Evolutionary conservation across 441 rosid genomes (phyloP).

Genomic region (Erodium trifolium): DNA sequence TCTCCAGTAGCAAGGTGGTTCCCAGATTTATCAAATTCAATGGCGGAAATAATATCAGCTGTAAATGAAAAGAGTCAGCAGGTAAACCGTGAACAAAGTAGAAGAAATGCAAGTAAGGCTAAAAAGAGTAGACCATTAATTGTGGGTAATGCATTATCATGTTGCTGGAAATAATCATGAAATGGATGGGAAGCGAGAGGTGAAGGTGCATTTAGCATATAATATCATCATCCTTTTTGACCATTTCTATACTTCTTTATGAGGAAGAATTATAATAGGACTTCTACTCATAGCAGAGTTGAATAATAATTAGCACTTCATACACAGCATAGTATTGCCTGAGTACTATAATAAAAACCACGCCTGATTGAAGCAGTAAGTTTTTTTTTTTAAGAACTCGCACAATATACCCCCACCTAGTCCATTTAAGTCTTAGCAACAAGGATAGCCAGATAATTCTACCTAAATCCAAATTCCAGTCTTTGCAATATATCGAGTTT

Average conservation of each 20-base stretch:
- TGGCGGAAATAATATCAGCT: slow-evolving; percentile 74
- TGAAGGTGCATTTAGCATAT: too few relatives aligned
- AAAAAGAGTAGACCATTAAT: not conserved
- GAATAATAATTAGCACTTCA: too few relatives aligned
- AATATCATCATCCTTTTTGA: too few relatives aligned
- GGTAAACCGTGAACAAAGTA: slow-evolving; percentile 1
- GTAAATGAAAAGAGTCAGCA: slow-evolving; percentile 20
- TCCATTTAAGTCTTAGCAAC: too few relatives aligned
- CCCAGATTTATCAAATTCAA: slow-evolving; percentile 65
- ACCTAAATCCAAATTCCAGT: not conserved
- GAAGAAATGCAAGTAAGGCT: slow-evolving; percentile 4
- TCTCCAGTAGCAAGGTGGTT: slow-evolving; percentile 75
- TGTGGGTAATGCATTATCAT: not conserved
- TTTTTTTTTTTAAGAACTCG: too few relatives aligned
- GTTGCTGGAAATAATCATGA: not conserved
- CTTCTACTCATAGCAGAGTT: not conserved
- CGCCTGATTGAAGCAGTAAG: too few relatives aligned
- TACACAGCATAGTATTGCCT: too few relatives aligned
- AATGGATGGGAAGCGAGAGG: not conserved
- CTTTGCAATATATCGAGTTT: not conserved
- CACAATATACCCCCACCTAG: too few relatives aligned
- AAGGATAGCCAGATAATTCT: not conserved
- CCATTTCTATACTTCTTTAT: too few relatives aligned
- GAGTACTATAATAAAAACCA: too few relatives aligned
- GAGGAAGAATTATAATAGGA: too few relatives aligned